Evolutionary conservation across 2,329 filamentous ascomycete species (phyloP), one percentile per base, ranked within the genome.

Genomic region (Akanthomyces muscarius): DNA sequence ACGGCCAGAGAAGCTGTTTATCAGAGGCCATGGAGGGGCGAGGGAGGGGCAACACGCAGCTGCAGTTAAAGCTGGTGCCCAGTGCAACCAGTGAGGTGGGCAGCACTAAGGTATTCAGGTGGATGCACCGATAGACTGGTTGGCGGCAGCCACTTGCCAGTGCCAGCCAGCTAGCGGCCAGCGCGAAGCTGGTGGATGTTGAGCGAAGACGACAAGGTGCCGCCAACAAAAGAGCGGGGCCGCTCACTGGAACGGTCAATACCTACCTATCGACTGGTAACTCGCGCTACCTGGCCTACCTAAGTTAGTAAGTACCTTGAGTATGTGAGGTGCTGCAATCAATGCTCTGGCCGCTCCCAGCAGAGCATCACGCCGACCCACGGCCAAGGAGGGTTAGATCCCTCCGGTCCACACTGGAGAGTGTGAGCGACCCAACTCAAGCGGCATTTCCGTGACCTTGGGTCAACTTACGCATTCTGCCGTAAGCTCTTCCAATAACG

Each of bases 1-100:
- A 45, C 36, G 58, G 41, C 42, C 28, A 47, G 53, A 6, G 61
- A 63, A 63, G 61, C 61, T 63, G 33, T 52, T 62, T 57, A 57
- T 62, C 42, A 50, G 44, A 30, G 42, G 25, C 33, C 44, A 56
- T 42, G 61, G 61, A 62, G 61, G 61, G 61, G 58, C 58, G 16
- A 53, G 48, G 30, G 61, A 62, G 61, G 61, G 61, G 61, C 44
- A 56, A 62, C 18, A 10, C 25, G 36, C 33, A 57, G 53, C 61
- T 62, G 44, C 13, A 38, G 50, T 16, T 18, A 21, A 21, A 58
- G 55, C 45, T 21, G 36, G 45, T 28, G 45, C 4, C 21, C 13
- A 8, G 33, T 41, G 33, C 45, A 42, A 42, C 33, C 45, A 44
- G 57, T 14, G 33, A 47, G 44, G 28, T 25, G 52, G 36, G 52